These are phyloP conservation scores for Xerocomellus intermedius DNA, from an alignment of 768 basidiomycete genomes.

Conservation along the genomic window DNA sequence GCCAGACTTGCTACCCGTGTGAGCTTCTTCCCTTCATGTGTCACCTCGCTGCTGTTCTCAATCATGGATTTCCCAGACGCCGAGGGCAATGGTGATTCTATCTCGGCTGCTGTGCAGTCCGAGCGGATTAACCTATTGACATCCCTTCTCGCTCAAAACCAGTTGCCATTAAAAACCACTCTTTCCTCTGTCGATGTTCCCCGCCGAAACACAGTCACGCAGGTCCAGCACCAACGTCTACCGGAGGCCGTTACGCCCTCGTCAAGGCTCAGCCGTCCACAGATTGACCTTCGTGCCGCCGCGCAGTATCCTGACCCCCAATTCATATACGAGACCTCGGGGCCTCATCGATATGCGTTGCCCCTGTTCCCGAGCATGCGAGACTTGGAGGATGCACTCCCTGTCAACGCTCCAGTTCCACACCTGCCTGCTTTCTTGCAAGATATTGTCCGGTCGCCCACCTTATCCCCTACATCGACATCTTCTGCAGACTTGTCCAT, in stretches of 20 bases:
- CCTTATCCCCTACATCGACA: slow-evolving; percentile 60
- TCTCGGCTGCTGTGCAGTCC: slow-evolving; percentile 80
- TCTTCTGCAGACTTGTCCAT: slow-evolving; percentile 65
- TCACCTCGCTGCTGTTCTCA: slow-evolving; percentile 11
- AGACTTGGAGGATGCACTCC: slow-evolving; percentile 21
- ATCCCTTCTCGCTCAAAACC: slow-evolving; percentile 63
- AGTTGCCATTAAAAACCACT: slow-evolving; percentile 30
- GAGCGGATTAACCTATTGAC: slow-evolving; percentile 81
- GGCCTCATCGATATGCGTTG: slow-evolving; percentile 38
- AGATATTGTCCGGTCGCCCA: slow-evolving; percentile 70
- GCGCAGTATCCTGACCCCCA: slow-evolving; percentile 43
- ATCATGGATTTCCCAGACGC: slow-evolving; percentile 50
- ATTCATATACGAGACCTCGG: slow-evolving; percentile 74
- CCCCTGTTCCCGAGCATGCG: slow-evolving; percentile 37
- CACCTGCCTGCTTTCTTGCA: slow-evolving; percentile 78
- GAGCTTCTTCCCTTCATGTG: slow-evolving; percentile 29
- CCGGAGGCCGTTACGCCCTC: slow-evolving; percentile 39
- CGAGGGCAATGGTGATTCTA: slow-evolving; percentile 86
- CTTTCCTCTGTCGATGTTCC: slow-evolving; percentile 16
- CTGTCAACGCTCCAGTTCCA: slow-evolving; percentile 40
- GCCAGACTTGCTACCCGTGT: slow-evolving; percentile 88
- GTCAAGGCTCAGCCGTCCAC: slow-evolving; percentile 45
- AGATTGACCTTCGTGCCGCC: slow-evolving; percentile 41
- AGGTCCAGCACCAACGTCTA: slow-evolving; percentile 41
- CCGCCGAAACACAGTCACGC: slow-evolving; percentile 48